Base-by-base conservation (phyloP, 2,329 filamentous ascomycete species). In the Waltergamsia citrina region DNA sequence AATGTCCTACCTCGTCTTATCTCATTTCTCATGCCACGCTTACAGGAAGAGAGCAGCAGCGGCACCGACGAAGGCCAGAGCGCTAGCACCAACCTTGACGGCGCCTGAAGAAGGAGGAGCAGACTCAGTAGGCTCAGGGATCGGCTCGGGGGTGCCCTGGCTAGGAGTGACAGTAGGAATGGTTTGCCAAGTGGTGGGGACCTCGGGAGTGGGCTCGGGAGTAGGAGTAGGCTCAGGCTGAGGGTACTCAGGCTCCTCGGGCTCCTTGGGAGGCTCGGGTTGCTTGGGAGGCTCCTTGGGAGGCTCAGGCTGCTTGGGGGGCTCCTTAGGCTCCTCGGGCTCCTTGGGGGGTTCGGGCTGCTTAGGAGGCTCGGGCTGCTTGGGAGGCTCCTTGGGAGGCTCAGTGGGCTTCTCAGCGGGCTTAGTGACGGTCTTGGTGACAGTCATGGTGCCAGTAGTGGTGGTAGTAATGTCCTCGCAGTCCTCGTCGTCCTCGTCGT, bases 41-140 rank as follows among this genome's bases (percentile, higher is more conserved):
- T 43, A 44, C 39, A 47, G 38, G 36, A 48, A 34, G 40, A 50
- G 29, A 30, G 38, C 43, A 10, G 33, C 36, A 20, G 41, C 30
- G 27, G 35, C 41, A 26, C 41, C 41, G 29, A 47, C 32, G 17
- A 44, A 35, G 21, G 38, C 42, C 33, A 47, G 19, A 23, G 39
- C 34, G 38, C 44, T 45, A 36, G 41, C 31, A 32, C 45, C 35
- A 22, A 41, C 27, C 35, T 42, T 43, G 32, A 35, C 39, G 15
- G 43, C 45, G 34, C 45, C 38, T 36, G 33, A 41, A 20, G 34
- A 26, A 4, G 26, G 25, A 14, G 36, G 32, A 17, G 38, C 33
- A 14, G 35, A 24, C 7, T 12, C 16, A n/a, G 25, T 27, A 15
- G 25, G 25, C 25, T 27, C 25, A 27, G 25, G 25, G n/a, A n/a